Percentiles rank a stretch among this genome's conserved stretches.
phyloP scores from a whole-genome alignment of 352 stramenopile genomes.

The Detonula confervacea region DNA sequence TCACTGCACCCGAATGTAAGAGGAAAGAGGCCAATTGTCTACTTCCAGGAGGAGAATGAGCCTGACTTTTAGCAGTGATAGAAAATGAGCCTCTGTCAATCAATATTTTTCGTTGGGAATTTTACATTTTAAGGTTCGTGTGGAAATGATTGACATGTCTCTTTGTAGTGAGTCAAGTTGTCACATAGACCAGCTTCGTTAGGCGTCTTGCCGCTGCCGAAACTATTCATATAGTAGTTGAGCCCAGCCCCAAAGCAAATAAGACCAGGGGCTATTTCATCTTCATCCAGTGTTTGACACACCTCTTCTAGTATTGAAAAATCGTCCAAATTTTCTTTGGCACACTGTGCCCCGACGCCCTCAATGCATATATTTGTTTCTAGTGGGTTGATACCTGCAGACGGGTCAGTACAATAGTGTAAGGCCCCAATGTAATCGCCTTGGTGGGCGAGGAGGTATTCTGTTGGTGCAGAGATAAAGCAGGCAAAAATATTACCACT shows the following conservation, averaged over 20 bases:
- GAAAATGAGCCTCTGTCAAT: too few species aligned
- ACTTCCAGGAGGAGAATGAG: too few species aligned
- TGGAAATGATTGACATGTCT: too few species aligned
- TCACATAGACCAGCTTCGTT: slow-evolving; percentile 19
- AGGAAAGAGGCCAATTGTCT: too few species aligned
- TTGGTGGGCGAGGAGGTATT: slow-evolving; percentile 41
- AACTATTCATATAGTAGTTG: slow-evolving; percentile 20
- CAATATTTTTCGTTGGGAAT: too few species aligned
- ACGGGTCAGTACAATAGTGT: slow-evolving; percentile 23
- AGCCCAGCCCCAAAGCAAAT: slow-evolving; percentile 16
- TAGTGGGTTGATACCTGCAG: slow-evolving; percentile 17
- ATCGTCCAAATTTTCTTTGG: slow-evolving; percentile 44
- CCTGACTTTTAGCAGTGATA: too few species aligned
- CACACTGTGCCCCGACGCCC: slow-evolving; percentile 30
- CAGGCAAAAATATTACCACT: slow-evolving; percentile 5
- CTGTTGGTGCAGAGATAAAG: slow-evolving; percentile 32
- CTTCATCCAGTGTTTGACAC: slow-evolving; percentile 21
- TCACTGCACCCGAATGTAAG: too few species aligned
- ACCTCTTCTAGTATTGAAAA: slow-evolving; percentile 32
- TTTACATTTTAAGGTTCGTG: too few species aligned
- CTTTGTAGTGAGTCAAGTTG: slow-evolving; percentile 23
- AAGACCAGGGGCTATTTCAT: background rate
- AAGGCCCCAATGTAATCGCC: slow-evolving; percentile 38
- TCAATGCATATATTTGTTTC: slow-evolving; percentile 7
- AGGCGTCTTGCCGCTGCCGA: slow-evolving; percentile 14